Evolutionary conservation across 2,329 filamentous ascomycete species (phyloP), one percentile per base, ranked within the genome.

Genomic region (Elsinoe australis): DNA sequence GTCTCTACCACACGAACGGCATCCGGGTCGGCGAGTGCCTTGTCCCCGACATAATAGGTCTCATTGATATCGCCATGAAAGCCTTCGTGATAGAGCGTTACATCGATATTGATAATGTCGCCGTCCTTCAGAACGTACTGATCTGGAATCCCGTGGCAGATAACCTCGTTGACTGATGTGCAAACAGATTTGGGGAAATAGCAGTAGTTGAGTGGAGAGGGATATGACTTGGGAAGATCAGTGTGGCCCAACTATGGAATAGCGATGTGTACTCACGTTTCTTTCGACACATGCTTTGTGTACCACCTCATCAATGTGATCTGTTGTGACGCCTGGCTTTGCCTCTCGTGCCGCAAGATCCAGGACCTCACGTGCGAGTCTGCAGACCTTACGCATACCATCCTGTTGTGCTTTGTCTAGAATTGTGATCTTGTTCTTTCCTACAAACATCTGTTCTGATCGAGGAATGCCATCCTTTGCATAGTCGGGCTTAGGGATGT

Each of bases 11-110:
- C 87, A 24, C 89, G 81, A 22, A 96, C 87, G 3, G 85, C 79
- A 57, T 96, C 89, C 0, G 87, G 80, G 60, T 96, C 83, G 6
- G 85, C 80, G 60, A 79, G 78, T 33, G 92, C 86, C 61, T 85
- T 87, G 58, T 94, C 85, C 49, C 92, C 92, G 39, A 98, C 85
- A 64, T 98, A 98, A 71, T 96, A 98, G 9, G 92, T 98, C 71
- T 98, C 92, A 71, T 98, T 98, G 49, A 98, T 73, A 65, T 98
- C 92, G 49, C 87, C 88, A 64, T 98, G 92, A 71, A 90, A 96
- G 47, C 92, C 92, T 52, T 83, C 85, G 64, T 96, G 88, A 67
- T 94, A 98, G 34, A 98, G 71, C 1, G 88, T 89, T 4, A 98
- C 86, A 59, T 98, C 92, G 56, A 98, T 88, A 70, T 98, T 98